A percentile compares a stretch with the other conserved stretches of the same genome.
phyloP scores from a whole-genome alignment of 805 yeast species.

The Ogataea angusta region DNA sequence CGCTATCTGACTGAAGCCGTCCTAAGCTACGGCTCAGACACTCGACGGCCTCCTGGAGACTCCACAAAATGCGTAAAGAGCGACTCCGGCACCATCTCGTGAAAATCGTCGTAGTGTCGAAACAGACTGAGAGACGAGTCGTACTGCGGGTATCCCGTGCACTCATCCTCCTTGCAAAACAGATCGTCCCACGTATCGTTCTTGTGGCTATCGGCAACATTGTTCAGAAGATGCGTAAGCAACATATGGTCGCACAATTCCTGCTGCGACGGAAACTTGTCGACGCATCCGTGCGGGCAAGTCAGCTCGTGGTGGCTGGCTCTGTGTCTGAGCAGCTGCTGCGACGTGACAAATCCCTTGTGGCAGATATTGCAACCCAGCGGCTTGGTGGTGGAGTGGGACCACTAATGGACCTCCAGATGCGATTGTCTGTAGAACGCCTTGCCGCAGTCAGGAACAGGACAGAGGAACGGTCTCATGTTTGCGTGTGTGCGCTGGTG shows the following conservation, averaged over 20 bases:
- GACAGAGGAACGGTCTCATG: background rate
- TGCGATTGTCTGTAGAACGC: slow-evolving; percentile 1
- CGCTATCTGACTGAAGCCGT: too few relatives aligned
- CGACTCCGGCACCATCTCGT: background rate
- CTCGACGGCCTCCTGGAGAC: too few relatives aligned
- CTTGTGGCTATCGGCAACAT: background rate
- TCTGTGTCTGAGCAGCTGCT: background rate
- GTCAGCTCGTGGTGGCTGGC: background rate
- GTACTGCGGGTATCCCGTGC: background rate
- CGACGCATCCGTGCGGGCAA: background rate
- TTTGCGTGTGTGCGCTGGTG: background rate
- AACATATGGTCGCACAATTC: background rate
- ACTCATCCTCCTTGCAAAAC: background rate
- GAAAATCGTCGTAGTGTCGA: background rate
- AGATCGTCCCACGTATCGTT: background rate
- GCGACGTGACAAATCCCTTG: background rate
- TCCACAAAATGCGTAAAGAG: background rate
- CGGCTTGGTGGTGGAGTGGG: background rate
- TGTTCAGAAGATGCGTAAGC: background rate
- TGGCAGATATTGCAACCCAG: background rate
- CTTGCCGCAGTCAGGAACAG: background rate
- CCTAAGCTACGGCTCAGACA: too few relatives aligned
- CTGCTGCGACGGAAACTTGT: background rate
- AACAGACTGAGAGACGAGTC: background rate
- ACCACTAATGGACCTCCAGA: background rate